Evolutionary conservation across 139 green algal genomes (phyloP).

Genomic region (Ulvella scutata): DNA sequence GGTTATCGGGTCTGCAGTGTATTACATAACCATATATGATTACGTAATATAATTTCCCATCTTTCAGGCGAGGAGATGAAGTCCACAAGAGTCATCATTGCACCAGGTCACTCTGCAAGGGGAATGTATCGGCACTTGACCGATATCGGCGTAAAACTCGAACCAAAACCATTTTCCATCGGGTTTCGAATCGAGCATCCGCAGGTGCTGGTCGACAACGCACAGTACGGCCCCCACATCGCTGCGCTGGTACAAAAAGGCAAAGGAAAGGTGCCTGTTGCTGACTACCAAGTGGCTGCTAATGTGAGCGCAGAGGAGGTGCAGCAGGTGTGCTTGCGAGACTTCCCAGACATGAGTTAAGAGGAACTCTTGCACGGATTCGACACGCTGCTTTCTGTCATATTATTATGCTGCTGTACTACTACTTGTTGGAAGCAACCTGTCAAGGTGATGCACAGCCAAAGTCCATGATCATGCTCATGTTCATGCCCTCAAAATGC

Average conservation of each 20-base stretch:
- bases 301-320: conserved; percentile 4
- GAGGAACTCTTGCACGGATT: no score
- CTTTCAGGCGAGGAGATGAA: conserved; percentile 22
- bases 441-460: conserved; percentile 3
- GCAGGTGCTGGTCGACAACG: conserved; percentile 47
- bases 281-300: conserved; percentile 53
- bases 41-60: no score
- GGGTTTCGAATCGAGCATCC: conserved; percentile 78
- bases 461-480: no score
- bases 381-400: no score
- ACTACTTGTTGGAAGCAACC: no score
- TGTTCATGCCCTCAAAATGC: no score
- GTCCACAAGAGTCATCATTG: conserved; percentile 38
- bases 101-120: conserved; percentile 41
- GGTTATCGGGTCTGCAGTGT: no score
- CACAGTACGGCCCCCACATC: conserved; percentile 42
- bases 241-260: conserved; percentile 37
- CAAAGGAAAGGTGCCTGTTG: conserved; percentile 57
- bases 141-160: conserved; percentile 31
- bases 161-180: conserved; percentile 58
- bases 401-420: no score
- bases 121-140: conserved; percentile 38
- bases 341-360: no score
- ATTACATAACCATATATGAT: no score
- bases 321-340: no score